A percentile compares a stretch with the other conserved stretches of the same genome.
These are phyloP conservation scores for Pleurotus platypus DNA, from an alignment of 768 basidiomycete genomes.

Conservation along the genomic window DNA sequence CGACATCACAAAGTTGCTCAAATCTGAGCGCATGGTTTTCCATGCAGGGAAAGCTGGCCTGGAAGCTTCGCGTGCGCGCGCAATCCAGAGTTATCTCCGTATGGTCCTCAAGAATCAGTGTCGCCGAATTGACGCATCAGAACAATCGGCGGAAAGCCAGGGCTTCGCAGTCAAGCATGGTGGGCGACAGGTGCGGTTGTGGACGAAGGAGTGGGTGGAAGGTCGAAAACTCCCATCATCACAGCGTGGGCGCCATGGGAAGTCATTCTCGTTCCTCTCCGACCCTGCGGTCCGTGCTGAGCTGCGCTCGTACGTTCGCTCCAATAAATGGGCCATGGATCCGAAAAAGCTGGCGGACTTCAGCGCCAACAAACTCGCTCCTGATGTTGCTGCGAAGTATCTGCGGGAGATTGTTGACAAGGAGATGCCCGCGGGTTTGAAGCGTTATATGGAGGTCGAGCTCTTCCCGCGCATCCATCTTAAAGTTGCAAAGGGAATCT, in stretches of 20 bases:
- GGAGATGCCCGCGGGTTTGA: too few species aligned
- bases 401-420: too few species aligned
- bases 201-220: conserved; percentile 12
- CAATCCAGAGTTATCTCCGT: conserved; percentile 18
- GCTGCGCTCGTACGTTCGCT: conserved; percentile 12
- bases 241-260: conserved; percentile 12
- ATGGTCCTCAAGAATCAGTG: conserved; percentile 17
- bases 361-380: conserved; percentile 13
- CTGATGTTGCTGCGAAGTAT: conserved; percentile 8
- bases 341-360: conserved; percentile 18
- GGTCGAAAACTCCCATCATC: conserved; percentile 13
- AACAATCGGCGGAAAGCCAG: conserved; percentile 18
- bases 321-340: conserved; percentile 24
- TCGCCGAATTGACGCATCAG: conserved; percentile 16
- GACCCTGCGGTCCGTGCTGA: conserved; percentile 14
- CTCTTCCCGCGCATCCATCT: too few species aligned
- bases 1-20: too few species aligned
- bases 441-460: too few species aligned
- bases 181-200: conserved; percentile 9
- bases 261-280: conserved; percentile 13
- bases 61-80: conserved; percentile 16
- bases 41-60: conserved; percentile 9
- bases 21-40: too few species aligned
- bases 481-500: too few species aligned
- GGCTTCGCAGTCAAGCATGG: conserved; percentile 15